Conservation (phyloP, 306 rosid species). For the Prunus fruticosa region DNA sequence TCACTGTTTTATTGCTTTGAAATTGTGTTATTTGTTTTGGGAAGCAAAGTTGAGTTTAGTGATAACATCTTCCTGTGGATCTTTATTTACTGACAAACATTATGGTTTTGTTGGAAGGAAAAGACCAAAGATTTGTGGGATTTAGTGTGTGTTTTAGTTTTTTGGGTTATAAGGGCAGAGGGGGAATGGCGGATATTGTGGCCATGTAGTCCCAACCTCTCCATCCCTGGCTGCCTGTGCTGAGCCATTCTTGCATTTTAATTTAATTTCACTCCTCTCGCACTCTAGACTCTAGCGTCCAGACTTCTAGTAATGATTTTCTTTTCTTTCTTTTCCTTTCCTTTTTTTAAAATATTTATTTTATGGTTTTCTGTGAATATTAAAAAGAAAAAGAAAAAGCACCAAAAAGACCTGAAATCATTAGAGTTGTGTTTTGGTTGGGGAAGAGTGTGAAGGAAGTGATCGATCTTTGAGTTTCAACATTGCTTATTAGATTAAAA, state of each 20-base stretch:
- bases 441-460: too few species aligned
- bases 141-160: neutral
- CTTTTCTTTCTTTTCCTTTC: too few species aligned
- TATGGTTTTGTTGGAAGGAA: neutral
- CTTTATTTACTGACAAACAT: neutral
- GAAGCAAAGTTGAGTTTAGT: neutral
- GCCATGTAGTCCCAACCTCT: constrained; percentile 51
- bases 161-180: neutral
- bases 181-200: constrained; percentile 47
- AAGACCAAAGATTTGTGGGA: neutral
- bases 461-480: too few species aligned
- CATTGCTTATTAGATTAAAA: too few species aligned
- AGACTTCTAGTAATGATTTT: too few species aligned
- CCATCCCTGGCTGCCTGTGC: constrained; percentile 84
- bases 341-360: too few species aligned
- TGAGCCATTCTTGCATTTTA: constrained; percentile 71
- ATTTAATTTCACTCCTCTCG: neutral
- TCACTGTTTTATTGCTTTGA: neutral
- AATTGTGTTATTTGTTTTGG: neutral
- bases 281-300: neutral
- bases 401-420: too few species aligned
- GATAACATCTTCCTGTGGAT: neutral
- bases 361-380: too few species aligned
- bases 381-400: too few species aligned
- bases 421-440: too few species aligned